Base-by-base conservation (phyloP, 1,284 basidiomycete genomes). In the Rhodotorula sp. region DNA sequence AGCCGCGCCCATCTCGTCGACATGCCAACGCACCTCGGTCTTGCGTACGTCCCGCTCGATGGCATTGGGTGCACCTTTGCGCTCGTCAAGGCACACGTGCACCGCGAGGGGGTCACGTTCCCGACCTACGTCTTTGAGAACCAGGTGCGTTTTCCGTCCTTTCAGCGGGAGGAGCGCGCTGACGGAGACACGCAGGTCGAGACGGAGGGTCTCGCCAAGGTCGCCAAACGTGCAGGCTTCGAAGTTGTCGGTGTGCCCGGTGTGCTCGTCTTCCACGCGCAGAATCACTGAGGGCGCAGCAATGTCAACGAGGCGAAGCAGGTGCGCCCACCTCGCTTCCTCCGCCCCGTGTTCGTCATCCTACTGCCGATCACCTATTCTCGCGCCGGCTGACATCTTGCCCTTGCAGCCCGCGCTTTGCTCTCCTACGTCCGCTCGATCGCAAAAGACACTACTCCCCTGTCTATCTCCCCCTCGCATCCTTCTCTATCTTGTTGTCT, bases 1-100 rank as follows among this genome's bases (percentile, higher is more conserved):
- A 48, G 53, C 9, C 71, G 71, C 15, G 25, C 34, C 0, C 71
- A 72, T 29, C 67, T 72, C 39, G 72, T 74, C 58, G 72, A 74
- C 51, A 71, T 74, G 70, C 72, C 72, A 29, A 74, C 72, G 0
- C 72, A 74, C 41, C 66, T 71, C 36, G 72, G 72, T 0, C 48
- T 72, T 15, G 66, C 69, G 15, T 57, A 72, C 46, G 70, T 74
- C 44, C 72, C 72, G 10, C 70, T 74, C 25, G 72, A 74, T 36
- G 74, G 72, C 36, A 71, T 76, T 44, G 74, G 74, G 6, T 70
- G 65, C 55, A 74, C 69, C 8, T 74, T 74, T 25, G 67, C 72
- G 22, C 62, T 73, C 54, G 72, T 73, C 61, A 73, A 73, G n/a
- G 72, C 72, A 22, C 61, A 73, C 17, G 72, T 73, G 9, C 72